Evolutionary conservation across 495 filamentous ascomycete genomes (phyloP), one percentile per base, ranked within the genome.

Genomic region (Penicillium desertorum): DNA sequence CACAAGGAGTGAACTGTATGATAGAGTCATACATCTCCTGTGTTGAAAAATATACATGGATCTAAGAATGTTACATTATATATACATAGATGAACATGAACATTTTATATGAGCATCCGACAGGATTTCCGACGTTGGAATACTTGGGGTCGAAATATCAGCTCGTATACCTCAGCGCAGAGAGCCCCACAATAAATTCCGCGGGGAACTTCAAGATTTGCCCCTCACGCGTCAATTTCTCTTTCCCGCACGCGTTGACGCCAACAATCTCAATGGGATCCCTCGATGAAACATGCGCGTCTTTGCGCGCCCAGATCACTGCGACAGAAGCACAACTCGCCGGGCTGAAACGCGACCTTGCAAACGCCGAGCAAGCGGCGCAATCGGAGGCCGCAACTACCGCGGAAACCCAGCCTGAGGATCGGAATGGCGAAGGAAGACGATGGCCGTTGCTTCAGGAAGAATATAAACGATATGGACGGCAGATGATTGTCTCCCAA

Each of bases 401-500:
- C 29, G 51, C 57, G 46, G 41, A 32, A 45, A 51, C 39, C 51
- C 32, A 45, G 7, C 12, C 45, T 7, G 41, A 53, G n/a, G 36
- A 14, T 11, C 36, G 1, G n/a, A 50, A 44, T 30, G 39, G 43
- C 14, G 19, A 17, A 1, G 45, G 53, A 20, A 72, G 71, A 55
- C 81, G 73, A 59, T 88, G 86, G 88, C 86, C 86, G 0, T 71
- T 93, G 9, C 67, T 71, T 0, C 71, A 68, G 25, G 81, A 87
- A 30, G 91, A 95, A 66, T 93, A 96, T 64, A 80, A 78, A 60
- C 83, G 92, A 49, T 98, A 98, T 76, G 91, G 91, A 5, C 80
- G 94, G 41, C 94, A 98, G 71, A 88, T 98, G 77, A 93, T 97
- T 44, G 81, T 98, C 37, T 87, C 91, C 0, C 84, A 89, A 56